Evolutionary conservation across 768 basidiomycete species (phyloP).

Genomic region (Suillus ampliporus): DNA sequence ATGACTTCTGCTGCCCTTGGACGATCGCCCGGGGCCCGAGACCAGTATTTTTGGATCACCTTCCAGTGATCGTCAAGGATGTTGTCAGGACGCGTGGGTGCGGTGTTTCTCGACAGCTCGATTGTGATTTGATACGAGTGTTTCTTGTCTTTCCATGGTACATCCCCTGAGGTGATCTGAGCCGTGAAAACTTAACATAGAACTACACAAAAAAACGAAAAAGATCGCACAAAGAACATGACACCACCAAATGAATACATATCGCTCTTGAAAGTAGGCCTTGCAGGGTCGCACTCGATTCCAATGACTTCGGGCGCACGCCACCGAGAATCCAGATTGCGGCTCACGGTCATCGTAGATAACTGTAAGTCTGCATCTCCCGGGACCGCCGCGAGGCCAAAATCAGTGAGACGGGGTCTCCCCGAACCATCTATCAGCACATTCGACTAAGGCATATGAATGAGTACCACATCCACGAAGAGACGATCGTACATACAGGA

Average conservation of each 20-base stretch:
- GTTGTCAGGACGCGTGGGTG: not conserved
- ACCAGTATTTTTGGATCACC: not conserved
- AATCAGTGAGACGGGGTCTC: slow-evolving; percentile 47
- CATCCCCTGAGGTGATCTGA: not conserved
- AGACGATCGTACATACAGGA: not conserved
- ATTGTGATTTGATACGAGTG: not conserved
- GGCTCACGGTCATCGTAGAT: not conserved
- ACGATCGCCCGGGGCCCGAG: not conserved
- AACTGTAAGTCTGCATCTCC: slow-evolving; percentile 23
- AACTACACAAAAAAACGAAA: not conserved
- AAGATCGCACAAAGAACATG: slow-evolving; percentile 12
- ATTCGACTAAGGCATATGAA: slow-evolving; percentile 18
- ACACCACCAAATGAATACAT: slow-evolving; percentile 44
- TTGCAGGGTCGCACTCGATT: slow-evolving; percentile 27
- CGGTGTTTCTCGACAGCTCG: not conserved
- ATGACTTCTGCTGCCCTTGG: not conserved
- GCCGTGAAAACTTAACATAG: no score
- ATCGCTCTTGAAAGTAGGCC: slow-evolving; percentile 35
- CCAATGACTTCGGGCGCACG: slow-evolving; percentile 42
- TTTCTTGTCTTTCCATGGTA: not conserved
- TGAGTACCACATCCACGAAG: not conserved
- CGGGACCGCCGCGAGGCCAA: slow-evolving; percentile 48
- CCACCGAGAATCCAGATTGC: slow-evolving; percentile 35
- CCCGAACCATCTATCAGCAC: slow-evolving; percentile 22
- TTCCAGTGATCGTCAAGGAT: not conserved